These are phyloP conservation scores for Heteromeles arbutifolia DNA, from an alignment of 306 rosid genomes.

Conservation along the genomic window DNA sequence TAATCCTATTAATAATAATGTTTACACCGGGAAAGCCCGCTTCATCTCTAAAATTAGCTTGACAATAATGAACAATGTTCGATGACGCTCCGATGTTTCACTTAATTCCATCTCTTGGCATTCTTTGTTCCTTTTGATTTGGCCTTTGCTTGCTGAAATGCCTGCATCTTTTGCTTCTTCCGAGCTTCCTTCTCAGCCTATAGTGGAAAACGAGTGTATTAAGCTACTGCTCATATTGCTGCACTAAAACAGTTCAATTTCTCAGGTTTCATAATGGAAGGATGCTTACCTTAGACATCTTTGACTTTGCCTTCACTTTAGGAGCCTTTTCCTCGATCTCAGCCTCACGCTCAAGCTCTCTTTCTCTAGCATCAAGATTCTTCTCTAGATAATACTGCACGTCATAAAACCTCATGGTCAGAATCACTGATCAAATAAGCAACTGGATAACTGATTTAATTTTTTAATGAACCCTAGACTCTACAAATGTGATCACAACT, in stretches of 20 bases:
- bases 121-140: conserved; percentile 78
- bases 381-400: conserved; percentile 88
- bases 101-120: conserved; percentile 85
- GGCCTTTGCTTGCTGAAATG: conserved; percentile 87
- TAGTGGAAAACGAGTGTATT: not conserved
- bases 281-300: conserved; percentile 83
- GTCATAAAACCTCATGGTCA: conserved; percentile 18
- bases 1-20: conserved; percentile 20
- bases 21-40: conserved; percentile 32
- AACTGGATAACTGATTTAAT: not conserved
- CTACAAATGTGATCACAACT: not conserved
- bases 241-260: not conserved
- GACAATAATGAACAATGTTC: not conserved
- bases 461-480: not conserved
- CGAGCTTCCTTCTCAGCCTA: conserved; percentile 94
- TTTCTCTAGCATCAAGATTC: conserved; percentile 79
- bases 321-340: conserved; percentile 93
- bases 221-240: not conserved
- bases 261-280: not conserved
- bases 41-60: conserved; percentile 11
- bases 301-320: conserved; percentile 88
- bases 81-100: not conserved
- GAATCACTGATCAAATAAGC: conserved; percentile 3
- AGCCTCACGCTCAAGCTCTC: conserved; percentile 83
- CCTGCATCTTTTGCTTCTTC: conserved; percentile 83